Evolutionary conservation across 2,329 filamentous ascomycete species (phyloP), one percentile per base, ranked within the genome.

Genomic region (Cryphonectria parasitica): DNA sequence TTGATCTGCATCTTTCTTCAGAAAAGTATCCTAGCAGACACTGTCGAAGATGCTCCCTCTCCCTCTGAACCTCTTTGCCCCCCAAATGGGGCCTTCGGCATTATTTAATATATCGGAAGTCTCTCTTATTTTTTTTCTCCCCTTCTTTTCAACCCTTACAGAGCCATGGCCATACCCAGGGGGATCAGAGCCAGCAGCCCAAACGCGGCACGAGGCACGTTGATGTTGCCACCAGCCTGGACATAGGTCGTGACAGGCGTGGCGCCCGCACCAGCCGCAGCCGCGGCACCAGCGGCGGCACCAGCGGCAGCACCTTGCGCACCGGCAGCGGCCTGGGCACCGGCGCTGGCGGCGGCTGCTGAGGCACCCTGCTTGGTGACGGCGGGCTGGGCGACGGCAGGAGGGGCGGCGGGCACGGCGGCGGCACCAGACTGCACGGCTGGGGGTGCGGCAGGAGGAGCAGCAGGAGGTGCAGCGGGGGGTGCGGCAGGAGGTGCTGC

Each of bases 171-270:
- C 36, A 43, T 43, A 6, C 36, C 61, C 13, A 64, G n/a, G 17
- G 61, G 34, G 22, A 64, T 25, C 19, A 43, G 11, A 19, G 61
- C 61, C 61, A 64, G 41, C 31, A 64, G 61, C 61, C 36, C 61
- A 15, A 39, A 28, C 10, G 28, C 17, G 36, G 25, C 61, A 19
- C 41, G 61, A n/a, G 61, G 61, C 17, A 64, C n/a, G 34, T 64
- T 64, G 3, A 64, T n/a, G 39, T 43, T 64, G 36, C 61, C 61
- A 25, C 36, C 61, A 3, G 61, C 61, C 25, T 64, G 61, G 13
- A 64, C 61, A 45, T 64, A 64, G 31, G 58, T 34, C 15, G 58
- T 45, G 36, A 61, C 41, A 10, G 66, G 54, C 41, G 25, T 28
- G n/a, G 58, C 17, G 54, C 36, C 49, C 66, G 58, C 31, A 1